Evolutionary conservation across 805 yeast species (phyloP).

Genomic region (Monosporozyma siamensis): DNA sequence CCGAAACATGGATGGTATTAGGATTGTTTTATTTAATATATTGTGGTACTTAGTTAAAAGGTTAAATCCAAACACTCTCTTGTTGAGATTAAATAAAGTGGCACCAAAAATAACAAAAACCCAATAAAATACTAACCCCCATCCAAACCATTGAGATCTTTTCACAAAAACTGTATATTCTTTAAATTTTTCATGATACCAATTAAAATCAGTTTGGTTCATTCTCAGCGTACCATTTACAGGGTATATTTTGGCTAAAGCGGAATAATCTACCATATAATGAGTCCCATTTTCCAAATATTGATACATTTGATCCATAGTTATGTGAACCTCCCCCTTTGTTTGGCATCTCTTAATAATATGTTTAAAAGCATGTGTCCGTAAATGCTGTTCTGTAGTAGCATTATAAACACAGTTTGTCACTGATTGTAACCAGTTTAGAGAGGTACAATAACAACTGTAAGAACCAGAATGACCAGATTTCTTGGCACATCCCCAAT

Average conservation of each 20-base stretch:
- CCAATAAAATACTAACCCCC: constrained; percentile 41
- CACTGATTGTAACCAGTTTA: constrained; percentile 38
- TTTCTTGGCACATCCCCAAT: constrained; percentile 37
- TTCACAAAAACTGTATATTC: constrained; percentile 32
- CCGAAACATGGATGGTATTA: constrained; percentile 25
- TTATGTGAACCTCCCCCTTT: constrained; percentile 10
- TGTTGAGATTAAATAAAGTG: constrained; percentile 24
- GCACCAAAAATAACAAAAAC: constrained; percentile 27
- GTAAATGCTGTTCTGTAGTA: constrained; percentile 23
- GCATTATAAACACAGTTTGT: constrained; percentile 34
- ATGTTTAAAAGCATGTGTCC: constrained; percentile 35
- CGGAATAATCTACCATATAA: constrained; percentile 16
- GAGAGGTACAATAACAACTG: constrained; percentile 35
- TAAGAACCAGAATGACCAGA: constrained; percentile 30
- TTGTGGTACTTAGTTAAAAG: constrained; percentile 9
- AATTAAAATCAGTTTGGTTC: constrained; percentile 26
- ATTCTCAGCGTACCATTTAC: constrained; percentile 30
- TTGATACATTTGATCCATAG: constrained; percentile 22
- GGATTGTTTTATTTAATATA: constrained; percentile 18
- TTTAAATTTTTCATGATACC: constrained; percentile 30
- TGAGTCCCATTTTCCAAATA: constrained; percentile 31
- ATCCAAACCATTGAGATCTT: constrained; percentile 35
- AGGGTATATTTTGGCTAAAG: constrained; percentile 14
- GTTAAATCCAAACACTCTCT: constrained; percentile 21
- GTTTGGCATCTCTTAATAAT: constrained; percentile 24